Evolutionary conservation across 2,329 filamentous ascomycete genomes (phyloP), one percentile per base, ranked within the genome.

Genomic region (Fusarium albosuccineum): DNA sequence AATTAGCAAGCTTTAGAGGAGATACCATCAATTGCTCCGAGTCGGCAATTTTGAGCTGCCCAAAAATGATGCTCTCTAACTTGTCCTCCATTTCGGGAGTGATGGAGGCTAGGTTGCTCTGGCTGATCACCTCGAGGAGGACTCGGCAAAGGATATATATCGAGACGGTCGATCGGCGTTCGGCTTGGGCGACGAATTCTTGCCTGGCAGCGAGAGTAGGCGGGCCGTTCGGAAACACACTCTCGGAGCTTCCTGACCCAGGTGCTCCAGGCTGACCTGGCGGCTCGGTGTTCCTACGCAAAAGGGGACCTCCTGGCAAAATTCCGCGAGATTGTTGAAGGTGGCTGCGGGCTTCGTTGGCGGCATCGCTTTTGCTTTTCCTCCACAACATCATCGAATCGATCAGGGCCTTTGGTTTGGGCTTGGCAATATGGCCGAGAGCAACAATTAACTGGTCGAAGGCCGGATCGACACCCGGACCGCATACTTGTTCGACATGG

Each of bases 361-460:
- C 94, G 22, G 91, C 89, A 78, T 98, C 95, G 68, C 94, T 97
- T 82, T 98, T 98, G 68, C 89, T 92, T 79, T 97, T 98, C 57
- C 96, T 90, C 96, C 96, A 99, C 33, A 97, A 87, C 93, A 99
- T 99, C 78, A 99, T 94, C 17, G 93, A 94, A 78, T 99, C 96
- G 73, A 99, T 97, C 52, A 99, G 81, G 6, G 94, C 92, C 76
- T 97, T 98, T 6, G 97, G 97, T 75, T 97, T 97, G 70, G 94
- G 92, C 61, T 93, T 92, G 54, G 95, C 93, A 74, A 99, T 97
- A 76, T 98, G 95, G 4, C 96, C 96, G 39, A 99, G 85, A 14
- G 97, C 96, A 29, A 91, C 89, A 67, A 99, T 97, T 73, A 97
- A 88, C 80, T 98, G 95, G 78, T 99, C 96, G 76, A 99, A 99